A percentile compares a stretch with the other conserved stretches of the same genome.
These are phyloP conservation scores for Ogataea nitratoaversa DNA, from an alignment of 805 yeast species.

Conservation along the genomic window DNA sequence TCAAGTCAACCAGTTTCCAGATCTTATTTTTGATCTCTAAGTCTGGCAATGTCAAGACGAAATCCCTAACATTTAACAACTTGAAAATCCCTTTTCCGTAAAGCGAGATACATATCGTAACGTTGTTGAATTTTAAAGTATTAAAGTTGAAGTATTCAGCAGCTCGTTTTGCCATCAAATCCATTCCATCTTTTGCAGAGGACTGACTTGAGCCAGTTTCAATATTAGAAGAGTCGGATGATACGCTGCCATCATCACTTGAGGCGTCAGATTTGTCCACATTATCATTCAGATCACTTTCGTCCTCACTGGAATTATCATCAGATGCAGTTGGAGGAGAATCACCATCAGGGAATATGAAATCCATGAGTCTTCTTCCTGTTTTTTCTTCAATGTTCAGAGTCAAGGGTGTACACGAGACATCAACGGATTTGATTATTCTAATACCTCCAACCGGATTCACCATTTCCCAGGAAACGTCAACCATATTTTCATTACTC, in stretches of 20 bases:
- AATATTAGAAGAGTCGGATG: slow-evolving; percentile 6
- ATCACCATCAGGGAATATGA: slow-evolving; percentile 57
- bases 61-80: slow-evolving; percentile 72
- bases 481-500: slow-evolving; percentile 32
- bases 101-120: slow-evolving; percentile 65
- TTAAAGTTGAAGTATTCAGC: slow-evolving; percentile 67
- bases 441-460: slow-evolving; percentile 88
- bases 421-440: slow-evolving; percentile 62
- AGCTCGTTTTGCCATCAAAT: slow-evolving; percentile 73
- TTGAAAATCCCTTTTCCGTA: slow-evolving; percentile 68
- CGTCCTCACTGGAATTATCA: neutral
- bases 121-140: slow-evolving; percentile 46
- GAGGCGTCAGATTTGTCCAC: neutral
- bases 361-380: slow-evolving; percentile 57
- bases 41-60: slow-evolving; percentile 61
- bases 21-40: slow-evolving; percentile 55
- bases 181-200: slow-evolving; percentile 14
- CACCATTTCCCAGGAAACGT: slow-evolving; percentile 70
- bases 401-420: slow-evolving; percentile 61
- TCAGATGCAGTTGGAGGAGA: neutral
- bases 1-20: slow-evolving; percentile 70
- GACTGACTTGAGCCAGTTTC: slow-evolving; percentile 1
- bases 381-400: slow-evolving; percentile 71
- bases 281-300: neutral
- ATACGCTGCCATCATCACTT: neutral